phyloP scores from a whole-genome alignment of 2,329 filamentous ascomycete genomes.

The Ustulina deusta region DNA sequence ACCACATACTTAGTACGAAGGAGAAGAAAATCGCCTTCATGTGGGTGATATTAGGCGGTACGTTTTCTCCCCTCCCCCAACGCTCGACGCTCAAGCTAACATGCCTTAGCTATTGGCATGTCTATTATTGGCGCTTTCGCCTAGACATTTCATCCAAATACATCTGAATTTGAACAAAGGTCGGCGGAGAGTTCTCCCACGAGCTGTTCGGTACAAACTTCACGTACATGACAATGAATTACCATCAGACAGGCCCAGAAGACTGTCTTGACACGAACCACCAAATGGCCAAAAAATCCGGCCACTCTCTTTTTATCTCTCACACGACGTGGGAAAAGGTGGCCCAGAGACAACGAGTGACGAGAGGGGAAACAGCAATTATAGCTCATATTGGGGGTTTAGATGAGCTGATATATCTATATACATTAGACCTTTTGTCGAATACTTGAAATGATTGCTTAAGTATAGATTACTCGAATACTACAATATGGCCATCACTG shows the following conservation, averaged over 20 bases:
- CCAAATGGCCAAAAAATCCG: too few species aligned
- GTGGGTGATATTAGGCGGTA: conserved; percentile 65
- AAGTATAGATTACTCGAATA: neutral
- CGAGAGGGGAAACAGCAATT: neutral
- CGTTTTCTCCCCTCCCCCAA: conserved; percentile 34
- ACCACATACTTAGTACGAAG: conserved; percentile 61
- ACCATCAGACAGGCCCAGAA: neutral
- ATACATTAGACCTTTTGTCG: neutral
- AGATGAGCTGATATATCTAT: neutral
- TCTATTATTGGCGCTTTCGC: conserved; percentile 62
- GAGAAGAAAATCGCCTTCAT: conserved; percentile 66
- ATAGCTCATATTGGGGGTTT: neutral
- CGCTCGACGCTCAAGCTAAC: conserved; percentile 25
- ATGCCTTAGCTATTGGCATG: conserved; percentile 57
- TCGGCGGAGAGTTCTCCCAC: neutral
- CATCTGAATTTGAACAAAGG: neutral
- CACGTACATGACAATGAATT: neutral
- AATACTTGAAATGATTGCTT: conserved; percentile 1
- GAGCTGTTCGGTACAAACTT: neutral
- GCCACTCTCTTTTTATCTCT: neutral
- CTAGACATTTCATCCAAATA: conserved; percentile 44
- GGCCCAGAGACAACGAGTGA: neutral
- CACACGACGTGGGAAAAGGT: neutral
- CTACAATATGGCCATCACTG: conserved; percentile 16
- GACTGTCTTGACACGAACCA: conserved; percentile 8